Evolutionary conservation across 306 rosid species (phyloP).

Genomic region (Castanea sativa): DNA sequence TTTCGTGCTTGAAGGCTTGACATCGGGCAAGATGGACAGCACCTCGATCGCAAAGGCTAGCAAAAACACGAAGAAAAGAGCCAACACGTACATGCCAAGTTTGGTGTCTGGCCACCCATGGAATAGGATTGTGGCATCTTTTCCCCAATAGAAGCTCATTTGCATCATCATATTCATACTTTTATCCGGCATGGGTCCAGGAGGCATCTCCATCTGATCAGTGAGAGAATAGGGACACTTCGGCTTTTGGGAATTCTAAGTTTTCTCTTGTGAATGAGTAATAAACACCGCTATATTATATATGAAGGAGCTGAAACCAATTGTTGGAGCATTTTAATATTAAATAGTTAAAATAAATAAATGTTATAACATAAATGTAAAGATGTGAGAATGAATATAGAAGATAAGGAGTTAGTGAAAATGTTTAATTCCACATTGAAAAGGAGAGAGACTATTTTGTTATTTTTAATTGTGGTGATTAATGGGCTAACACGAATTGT

Average conservation of each 20-base stretch:
- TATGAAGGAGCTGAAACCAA: background rate
- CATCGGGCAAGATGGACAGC: conserved; percentile 33
- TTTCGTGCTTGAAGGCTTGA: conserved; percentile 14
- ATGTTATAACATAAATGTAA: no score
- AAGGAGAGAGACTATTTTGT: no score
- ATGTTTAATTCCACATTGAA: no score
- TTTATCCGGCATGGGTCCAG: conserved; percentile 14
- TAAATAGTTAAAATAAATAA: no score
- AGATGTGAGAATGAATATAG: no score
- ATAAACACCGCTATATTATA: background rate
- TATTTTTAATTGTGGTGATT: no score
- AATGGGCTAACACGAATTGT: no score
- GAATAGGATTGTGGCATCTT: conserved; percentile 51
- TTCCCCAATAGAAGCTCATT: conserved; percentile 77
- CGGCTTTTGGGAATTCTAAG: background rate
- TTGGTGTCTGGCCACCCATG: conserved; percentile 55
- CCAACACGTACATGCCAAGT: conserved; percentile 54
- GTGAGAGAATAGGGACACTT: background rate
- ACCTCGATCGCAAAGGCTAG: conserved; percentile 45
- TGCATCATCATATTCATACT: conserved; percentile 31
- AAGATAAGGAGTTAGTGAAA: no score
- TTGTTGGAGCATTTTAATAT: no score
- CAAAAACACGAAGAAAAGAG: conserved; percentile 49
- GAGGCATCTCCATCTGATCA: conserved; percentile 22
- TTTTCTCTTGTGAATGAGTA: conserved; percentile 1